These are phyloP conservation scores for Yamadazyma nakazawae DNA, from an alignment of 805 yeast species.

Conservation along the genomic window DNA sequence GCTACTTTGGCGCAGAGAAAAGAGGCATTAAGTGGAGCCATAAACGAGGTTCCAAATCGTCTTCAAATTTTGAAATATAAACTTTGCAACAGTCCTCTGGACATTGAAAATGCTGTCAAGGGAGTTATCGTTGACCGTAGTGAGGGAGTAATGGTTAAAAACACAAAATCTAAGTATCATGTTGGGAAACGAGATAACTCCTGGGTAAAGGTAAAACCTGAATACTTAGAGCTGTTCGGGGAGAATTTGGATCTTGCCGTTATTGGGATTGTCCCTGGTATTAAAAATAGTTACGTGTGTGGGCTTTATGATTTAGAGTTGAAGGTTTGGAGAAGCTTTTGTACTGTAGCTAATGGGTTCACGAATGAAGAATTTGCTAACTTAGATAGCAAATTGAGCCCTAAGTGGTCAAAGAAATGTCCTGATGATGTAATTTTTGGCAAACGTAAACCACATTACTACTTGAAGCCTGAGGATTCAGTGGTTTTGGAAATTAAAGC, in stretches of 20 bases:
- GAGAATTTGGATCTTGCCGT: constrained; percentile 78
- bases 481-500: constrained; percentile 83
- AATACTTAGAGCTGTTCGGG: constrained; percentile 80
- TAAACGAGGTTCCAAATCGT: constrained; percentile 44
- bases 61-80: constrained; percentile 48
- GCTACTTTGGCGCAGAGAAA: constrained; percentile 56
- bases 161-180: constrained; percentile 53
- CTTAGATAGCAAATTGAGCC: constrained; percentile 54
- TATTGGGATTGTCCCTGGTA: constrained; percentile 74
- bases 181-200: constrained; percentile 49
- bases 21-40: constrained; percentile 41
- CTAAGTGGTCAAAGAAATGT: constrained; percentile 37
- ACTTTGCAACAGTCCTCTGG: constrained; percentile 43
- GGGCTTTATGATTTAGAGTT: constrained; percentile 54
- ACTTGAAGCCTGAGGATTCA: constrained; percentile 80
- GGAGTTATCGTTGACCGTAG: constrained; percentile 58
- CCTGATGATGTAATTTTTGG: constrained; percentile 48
- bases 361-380: constrained; percentile 56
- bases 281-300: constrained; percentile 70
- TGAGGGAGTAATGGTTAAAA: constrained; percentile 83
- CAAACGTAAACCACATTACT: constrained; percentile 56
- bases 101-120: constrained; percentile 54
- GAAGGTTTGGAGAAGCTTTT: constrained; percentile 58
- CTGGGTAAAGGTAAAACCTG: constrained; percentile 95
- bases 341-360: constrained; percentile 84